These are phyloP conservation scores for Plectosphaerella plurivora DNA, from an alignment of 2,329 filamentous ascomycete species.

Conservation along the genomic window DNA sequence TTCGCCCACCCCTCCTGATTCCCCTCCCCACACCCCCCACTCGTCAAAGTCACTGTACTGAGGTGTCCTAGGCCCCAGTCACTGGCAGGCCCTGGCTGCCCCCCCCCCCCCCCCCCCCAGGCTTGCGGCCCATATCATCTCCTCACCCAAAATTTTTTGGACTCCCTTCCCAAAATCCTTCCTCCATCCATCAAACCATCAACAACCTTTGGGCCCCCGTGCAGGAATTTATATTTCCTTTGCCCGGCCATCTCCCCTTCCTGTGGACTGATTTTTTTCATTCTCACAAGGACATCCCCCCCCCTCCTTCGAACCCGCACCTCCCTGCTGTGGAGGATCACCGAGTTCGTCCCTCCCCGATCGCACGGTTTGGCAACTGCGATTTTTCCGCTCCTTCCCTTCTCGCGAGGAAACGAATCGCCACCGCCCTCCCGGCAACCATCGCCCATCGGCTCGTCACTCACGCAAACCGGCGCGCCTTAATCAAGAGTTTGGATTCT, in stretches of 20 bases:
- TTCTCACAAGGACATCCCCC: slow-evolving; percentile 15
- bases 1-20: not conserved
- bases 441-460: not conserved
- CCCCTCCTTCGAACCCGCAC: slow-evolving; percentile 6
- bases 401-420: slow-evolving; percentile 6
- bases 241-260: slow-evolving; percentile 13
- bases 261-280: slow-evolving; percentile 12
- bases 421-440: not conserved
- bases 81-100: too few relatives aligned
- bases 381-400: slow-evolving; percentile 12
- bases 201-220: slow-evolving; percentile 10
- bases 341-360: slow-evolving; percentile 1
- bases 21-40: too few relatives aligned
- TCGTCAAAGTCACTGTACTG: too few relatives aligned
- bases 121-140: slow-evolving; percentile 9
- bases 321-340: not conserved
- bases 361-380: slow-evolving; percentile 8
- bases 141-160: slow-evolving; percentile 12
- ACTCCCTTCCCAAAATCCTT: slow-evolving; percentile 9
- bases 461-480: not conserved
- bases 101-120: not conserved
- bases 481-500: slow-evolving; percentile 6
- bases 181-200: slow-evolving; percentile 11
- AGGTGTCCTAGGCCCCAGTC: not conserved
- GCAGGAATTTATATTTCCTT: slow-evolving; percentile 10